These are phyloP conservation scores for Casuarina cunninghamiana DNA, from an alignment of 306 rosid genomes.

Conservation along the genomic window DNA sequence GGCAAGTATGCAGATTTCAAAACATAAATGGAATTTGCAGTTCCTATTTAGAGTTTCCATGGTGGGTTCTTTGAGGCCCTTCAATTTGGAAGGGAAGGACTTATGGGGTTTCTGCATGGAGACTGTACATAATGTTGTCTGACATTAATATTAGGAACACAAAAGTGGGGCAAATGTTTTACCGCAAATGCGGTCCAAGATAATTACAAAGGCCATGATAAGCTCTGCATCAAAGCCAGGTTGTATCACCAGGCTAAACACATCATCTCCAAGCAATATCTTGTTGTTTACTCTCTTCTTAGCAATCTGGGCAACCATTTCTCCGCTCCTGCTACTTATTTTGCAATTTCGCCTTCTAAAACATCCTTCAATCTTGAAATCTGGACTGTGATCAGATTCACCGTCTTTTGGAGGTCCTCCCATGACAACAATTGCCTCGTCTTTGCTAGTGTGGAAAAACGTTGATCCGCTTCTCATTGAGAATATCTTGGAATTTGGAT, in stretches of 20 bases:
- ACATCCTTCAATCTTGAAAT: slow-evolving; percentile 47
- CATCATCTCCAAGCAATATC: slow-evolving; percentile 42
- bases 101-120: not conserved
- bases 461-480: slow-evolving; percentile 36
- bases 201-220: slow-evolving; percentile 44
- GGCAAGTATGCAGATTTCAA: too few species aligned
- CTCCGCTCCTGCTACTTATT: slow-evolving; percentile 26
- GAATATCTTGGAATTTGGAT: slow-evolving; percentile 31
- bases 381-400: slow-evolving; percentile 17
- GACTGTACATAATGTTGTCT: not conserved
- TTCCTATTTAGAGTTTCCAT: too few species aligned
- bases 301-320: slow-evolving; percentile 40
- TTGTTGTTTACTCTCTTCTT: slow-evolving; percentile 46
- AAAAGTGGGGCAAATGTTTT: slow-evolving; percentile 42
- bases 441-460: slow-evolving; percentile 23
- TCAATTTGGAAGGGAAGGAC: not conserved
- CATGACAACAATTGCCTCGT: slow-evolving; percentile 37
- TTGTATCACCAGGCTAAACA: slow-evolving; percentile 40
- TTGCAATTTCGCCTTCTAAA: slow-evolving; percentile 44
- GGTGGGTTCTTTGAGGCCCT: not conserved
- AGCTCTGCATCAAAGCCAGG: slow-evolving; percentile 39
- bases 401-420: not conserved
- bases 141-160: slow-evolving; percentile 32
- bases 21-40: too few species aligned
- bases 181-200: slow-evolving; percentile 46